phyloP scores from a whole-genome alignment of 257 asterid genomes.

The Solanum tacnaense region DNA sequence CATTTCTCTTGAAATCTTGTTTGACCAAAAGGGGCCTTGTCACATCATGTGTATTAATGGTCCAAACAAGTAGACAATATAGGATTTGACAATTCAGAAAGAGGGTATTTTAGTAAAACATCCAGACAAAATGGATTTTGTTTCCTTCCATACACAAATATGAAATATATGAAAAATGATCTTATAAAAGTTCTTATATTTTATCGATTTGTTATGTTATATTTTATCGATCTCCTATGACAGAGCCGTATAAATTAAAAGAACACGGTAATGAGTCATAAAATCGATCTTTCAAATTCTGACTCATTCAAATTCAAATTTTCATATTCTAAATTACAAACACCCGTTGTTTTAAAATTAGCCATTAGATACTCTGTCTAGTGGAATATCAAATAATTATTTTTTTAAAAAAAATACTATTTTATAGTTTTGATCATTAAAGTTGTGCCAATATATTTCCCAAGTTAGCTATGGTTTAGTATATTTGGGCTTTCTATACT shows the following conservation, averaged over 20 bases:
- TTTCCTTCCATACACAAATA: neutral
- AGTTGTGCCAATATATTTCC: too few relatives aligned
- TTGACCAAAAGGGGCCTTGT: neutral
- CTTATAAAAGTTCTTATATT: neutral
- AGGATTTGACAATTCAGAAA: neutral
- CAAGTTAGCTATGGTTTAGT: neutral
- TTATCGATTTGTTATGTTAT: neutral
- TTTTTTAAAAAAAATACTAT: fast-evolving
- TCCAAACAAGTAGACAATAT: neutral
- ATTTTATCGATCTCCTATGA: neutral
- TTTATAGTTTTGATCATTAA: neutral
- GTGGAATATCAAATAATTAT: neutral
- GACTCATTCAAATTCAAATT: neutral
- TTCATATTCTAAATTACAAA: neutral
- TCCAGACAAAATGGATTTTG: neutral
- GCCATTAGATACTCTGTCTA: neutral
- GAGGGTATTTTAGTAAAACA: neutral
- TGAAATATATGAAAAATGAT: neutral
- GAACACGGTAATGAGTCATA: neutral
- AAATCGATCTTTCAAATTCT: neutral
- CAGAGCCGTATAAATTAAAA: neutral
- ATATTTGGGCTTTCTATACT: neutral
- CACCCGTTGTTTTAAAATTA: neutral
- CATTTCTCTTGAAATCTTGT: neutral
- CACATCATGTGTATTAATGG: neutral